Evolutionary conservation across 495 filamentous ascomycete genomes (phyloP).

Genomic region (Aspergillus saccharolyticus): DNA sequence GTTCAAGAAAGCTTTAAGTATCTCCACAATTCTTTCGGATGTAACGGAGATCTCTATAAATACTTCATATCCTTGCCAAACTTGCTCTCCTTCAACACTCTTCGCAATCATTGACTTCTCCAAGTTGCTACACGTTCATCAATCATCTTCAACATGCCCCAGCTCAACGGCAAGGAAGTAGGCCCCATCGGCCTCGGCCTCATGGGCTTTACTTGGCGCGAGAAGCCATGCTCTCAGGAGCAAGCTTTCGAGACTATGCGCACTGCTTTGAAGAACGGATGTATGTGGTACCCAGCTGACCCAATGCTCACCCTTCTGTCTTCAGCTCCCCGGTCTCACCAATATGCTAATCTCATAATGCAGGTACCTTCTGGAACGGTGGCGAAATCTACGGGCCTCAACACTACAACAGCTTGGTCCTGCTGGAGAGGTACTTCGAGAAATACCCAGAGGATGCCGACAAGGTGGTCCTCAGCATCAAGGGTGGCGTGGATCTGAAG

Average conservation of each 20-base stretch:
- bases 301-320: too few species aligned
- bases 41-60: too few species aligned
- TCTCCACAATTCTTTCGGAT: too few species aligned
- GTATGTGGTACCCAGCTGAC: too few species aligned
- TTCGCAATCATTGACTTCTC: too few species aligned
- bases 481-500: slow-evolving; percentile 41
- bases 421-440: slow-evolving; percentile 62
- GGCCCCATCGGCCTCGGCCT: slow-evolving; percentile 13
- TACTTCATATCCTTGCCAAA: too few species aligned
- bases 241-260: slow-evolving; percentile 23
- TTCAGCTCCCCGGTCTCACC: too few species aligned
- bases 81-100: too few species aligned
- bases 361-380: slow-evolving; percentile 48
- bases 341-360: too few species aligned
- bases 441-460: slow-evolving; percentile 63
- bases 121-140: too few species aligned
- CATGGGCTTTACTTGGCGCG: slow-evolving; percentile 5
- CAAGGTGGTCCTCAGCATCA: slow-evolving; percentile 62
- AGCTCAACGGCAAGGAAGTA: background rate
- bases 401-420: slow-evolving; percentile 45
- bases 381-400: slow-evolving; percentile 35
- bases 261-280: slow-evolving; percentile 47
- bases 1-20: too few species aligned
- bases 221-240: background rate
- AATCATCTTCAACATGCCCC: too few species aligned